Base-by-base conservation (phyloP, 1,139 yeast species). In the Fermentozyma sake region DNA sequence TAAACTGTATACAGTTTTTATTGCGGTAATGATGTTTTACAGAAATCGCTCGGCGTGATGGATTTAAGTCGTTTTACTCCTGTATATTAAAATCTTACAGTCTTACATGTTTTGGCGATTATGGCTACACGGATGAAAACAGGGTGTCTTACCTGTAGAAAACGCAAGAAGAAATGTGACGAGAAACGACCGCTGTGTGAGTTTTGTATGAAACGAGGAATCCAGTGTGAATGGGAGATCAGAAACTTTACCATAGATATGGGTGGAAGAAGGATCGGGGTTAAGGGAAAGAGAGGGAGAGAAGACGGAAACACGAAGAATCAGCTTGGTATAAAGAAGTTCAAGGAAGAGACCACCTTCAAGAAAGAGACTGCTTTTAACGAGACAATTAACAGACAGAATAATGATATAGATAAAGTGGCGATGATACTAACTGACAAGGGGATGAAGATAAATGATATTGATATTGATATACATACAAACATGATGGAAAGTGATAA, bases 91-190 rank as follows among this genome's bases (percentile, higher is more conserved):
- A n/a, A n/a, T n/a, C n/a, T n/a, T n/a, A n/a, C n/a, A n/a, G n/a
- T n/a, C n/a, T n/a, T n/a, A n/a, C n/a, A n/a, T n/a, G n/a, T n/a
- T n/a, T n/a, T n/a, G n/a, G n/a, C n/a, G n/a, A n/a, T n/a, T n/a
- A n/a, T n/a, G n/a, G n/a, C n/a, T n/a, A n/a, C n/a, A n/a, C 31
- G 68, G 30, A 59, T 66, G 9, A 47, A 61, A 22, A 57, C 60
- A 2, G 70, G 70, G 9, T 63, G 70, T 28, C 42, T 55, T 18
- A 60, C 68, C 4, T 63, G 70, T 34, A 55, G 68, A 20, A 47
- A 46, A 36, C 51, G 65, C n/a, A 58, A 55, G 42, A 61, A 58
- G 46, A 63, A 61, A 37, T 63, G 70, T 42, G 70, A 63, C 41
- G 70, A 62, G 39, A 37, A 39, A 14, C 52, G 52, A 28, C 69